A percentile compares a stretch with the other conserved stretches of the same genome.
These are phyloP conservation scores for Trametes coccinea DNA, from an alignment of 768 basidiomycete species.

Conservation along the genomic window DNA sequence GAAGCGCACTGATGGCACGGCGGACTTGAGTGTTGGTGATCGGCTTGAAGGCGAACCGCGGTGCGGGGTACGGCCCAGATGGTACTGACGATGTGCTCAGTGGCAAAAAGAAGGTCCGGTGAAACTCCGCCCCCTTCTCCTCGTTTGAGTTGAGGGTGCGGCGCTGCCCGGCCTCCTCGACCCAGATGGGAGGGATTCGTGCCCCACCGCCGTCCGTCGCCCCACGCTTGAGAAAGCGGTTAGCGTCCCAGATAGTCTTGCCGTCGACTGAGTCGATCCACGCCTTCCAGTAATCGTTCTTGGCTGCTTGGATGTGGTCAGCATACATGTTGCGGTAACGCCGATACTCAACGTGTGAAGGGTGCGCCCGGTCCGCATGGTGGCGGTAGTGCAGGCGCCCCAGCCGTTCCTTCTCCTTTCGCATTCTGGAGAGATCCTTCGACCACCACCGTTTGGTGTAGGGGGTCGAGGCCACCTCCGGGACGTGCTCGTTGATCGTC, in stretches of 20 bases:
- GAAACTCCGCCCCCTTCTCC: slow-evolving; percentile 23
- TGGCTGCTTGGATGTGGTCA: slow-evolving; percentile 19
- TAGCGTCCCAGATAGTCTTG: slow-evolving; percentile 25
- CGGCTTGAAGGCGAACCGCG: no score
- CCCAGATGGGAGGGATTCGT: slow-evolving; percentile 24
- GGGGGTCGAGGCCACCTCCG: slow-evolving; percentile 20
- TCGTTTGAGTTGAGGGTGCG: slow-evolving; percentile 4
- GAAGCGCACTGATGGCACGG: slow-evolving; percentile 28
- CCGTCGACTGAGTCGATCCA: slow-evolving; percentile 24
- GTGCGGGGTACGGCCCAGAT: slow-evolving; percentile 28
- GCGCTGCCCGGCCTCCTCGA: not conserved
- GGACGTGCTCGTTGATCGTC: slow-evolving; percentile 24
- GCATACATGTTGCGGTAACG: slow-evolving; percentile 17
- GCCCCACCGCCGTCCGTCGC: slow-evolving; percentile 18
- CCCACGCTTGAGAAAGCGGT: slow-evolving; percentile 7
- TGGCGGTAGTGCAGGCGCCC: slow-evolving; percentile 8
- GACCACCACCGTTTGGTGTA: slow-evolving; percentile 38
- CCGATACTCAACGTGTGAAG: slow-evolving; percentile 17
- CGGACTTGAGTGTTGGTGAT: slow-evolving; percentile 31
- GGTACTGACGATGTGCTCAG: not conserved
- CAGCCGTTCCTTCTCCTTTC: slow-evolving; percentile 21
- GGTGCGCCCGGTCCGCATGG: slow-evolving; percentile 14
- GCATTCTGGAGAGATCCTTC: slow-evolving; percentile 28
- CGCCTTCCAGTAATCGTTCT: slow-evolving; percentile 28
- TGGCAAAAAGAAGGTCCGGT: slow-evolving; percentile 32